Conservation (phyloP, 2,329 filamentous ascomycete species). For the Leptodontidium sp. region DNA sequence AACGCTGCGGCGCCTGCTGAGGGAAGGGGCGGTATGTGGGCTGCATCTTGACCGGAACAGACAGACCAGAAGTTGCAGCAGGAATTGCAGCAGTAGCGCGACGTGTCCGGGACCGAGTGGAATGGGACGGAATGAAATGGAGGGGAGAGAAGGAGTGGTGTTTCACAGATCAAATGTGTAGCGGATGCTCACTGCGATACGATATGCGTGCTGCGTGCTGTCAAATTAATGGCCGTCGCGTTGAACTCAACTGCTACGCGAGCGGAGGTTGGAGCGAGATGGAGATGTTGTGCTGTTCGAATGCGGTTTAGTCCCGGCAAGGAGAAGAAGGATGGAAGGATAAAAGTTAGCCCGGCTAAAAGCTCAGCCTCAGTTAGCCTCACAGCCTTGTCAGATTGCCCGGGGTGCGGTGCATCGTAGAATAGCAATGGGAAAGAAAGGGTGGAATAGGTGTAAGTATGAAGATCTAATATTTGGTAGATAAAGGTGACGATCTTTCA, state of each 20-base stretch:
- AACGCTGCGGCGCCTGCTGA: conserved; percentile 40
- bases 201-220: neutral
- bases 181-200: neutral
- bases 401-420: neutral
- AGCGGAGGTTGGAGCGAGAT: neutral
- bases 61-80: neutral
- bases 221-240: conserved; percentile 23
- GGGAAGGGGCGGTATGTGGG: conserved; percentile 44
- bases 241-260: conserved; percentile 22
- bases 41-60: conserved; percentile 39
- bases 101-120: conserved; percentile 7
- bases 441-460: too few relatives aligned
- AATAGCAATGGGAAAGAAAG: neutral
- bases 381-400: conserved; percentile 14
- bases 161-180: conserved; percentile 17
- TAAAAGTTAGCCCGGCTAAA: neutral
- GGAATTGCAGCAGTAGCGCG: neutral
- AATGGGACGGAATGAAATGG: neutral
- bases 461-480: too few relatives aligned
- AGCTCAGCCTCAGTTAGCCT: conserved; percentile 2
- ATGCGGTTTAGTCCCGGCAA: conserved; percentile 15
- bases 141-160: neutral
- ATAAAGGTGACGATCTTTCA: too few relatives aligned
- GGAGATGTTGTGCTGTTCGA: conserved; percentile 17
- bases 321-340: neutral